These are phyloP conservation scores for Aspergillus sp. DNA, from an alignment of 2,329 filamentous ascomycete genomes.

Conservation along the genomic window DNA sequence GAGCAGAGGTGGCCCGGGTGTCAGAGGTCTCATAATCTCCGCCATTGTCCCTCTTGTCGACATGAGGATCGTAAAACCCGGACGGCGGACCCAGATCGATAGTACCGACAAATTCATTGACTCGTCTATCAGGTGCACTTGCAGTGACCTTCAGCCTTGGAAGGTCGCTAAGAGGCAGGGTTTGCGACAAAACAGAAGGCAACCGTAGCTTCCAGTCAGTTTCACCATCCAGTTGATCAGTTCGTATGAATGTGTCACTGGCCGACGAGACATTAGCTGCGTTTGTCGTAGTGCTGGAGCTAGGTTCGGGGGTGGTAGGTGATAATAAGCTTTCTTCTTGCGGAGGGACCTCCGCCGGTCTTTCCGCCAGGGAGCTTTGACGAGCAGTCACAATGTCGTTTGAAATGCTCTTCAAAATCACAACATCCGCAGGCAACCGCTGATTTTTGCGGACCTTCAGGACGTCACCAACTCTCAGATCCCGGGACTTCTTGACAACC, in stretches of 20 bases:
- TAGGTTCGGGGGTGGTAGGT: constrained; percentile 14
- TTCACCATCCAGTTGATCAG: constrained; percentile 95
- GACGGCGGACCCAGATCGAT: constrained; percentile 69
- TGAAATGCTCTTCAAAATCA: constrained; percentile 80
- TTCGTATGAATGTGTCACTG: constrained; percentile 94
- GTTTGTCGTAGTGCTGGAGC: constrained; percentile 24
- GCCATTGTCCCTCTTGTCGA: constrained; percentile 33
- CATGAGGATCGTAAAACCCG: constrained; percentile 48
- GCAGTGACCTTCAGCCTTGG: constrained; percentile 69
- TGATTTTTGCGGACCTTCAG: constrained; percentile 89
- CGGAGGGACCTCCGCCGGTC: constrained; percentile 30
- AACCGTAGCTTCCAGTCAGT: constrained; percentile 97
- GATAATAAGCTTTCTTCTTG: constrained; percentile 22
- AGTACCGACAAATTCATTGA: constrained; percentile 93
- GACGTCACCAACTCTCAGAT: constrained; percentile 93
- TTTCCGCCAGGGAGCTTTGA: constrained; percentile 23
- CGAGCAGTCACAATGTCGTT: constrained; percentile 50
- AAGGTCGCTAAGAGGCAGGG: constrained; percentile 71
- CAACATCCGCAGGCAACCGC: constrained; percentile 88
- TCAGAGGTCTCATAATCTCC: constrained; percentile 22
- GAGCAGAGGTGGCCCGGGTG: constrained; percentile 58
- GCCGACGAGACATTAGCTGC: constrained; percentile 40
- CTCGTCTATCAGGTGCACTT: constrained; percentile 86
- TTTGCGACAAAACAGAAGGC: constrained; percentile 82
- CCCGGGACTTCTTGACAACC: constrained; percentile 76